Base-by-base conservation (phyloP, 176 grass and related monocot genomes). In the Paspalum notatum region DNA sequence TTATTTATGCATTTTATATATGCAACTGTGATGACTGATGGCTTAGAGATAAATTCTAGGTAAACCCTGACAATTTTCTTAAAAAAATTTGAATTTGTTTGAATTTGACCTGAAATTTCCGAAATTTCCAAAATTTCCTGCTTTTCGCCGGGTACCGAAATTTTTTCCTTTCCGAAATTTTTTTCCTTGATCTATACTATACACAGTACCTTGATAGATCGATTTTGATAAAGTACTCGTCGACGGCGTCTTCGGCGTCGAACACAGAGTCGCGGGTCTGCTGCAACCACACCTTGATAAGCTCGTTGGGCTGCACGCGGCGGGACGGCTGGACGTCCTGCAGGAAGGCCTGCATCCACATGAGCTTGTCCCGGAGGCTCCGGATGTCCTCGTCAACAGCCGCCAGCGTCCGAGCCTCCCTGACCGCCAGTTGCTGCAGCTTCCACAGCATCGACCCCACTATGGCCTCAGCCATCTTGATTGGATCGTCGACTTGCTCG, bases 301-400 rank as follows among this genome's bases (percentile, higher is more conserved):
- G 49, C 14, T 67, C 56, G 38, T 72, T 59, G 41, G 18, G 7
- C 21, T 16, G 41, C 4, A 61, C 25, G 9, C 64, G 80, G 2
- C 86, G 71, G 46, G 69, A 58, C 38, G 48, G 73, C 17, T 88
- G 80, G 11, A 72, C 86, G 27, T 88, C 73, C 2, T 27, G 40
- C 2, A 88, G 14, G 47, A 88, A 88, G 11, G 86, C 82, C 74
- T 84, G 80, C 27, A 84, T 27, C 86, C 86, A 88, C 66, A 78
- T 71, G 26, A 88, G 86, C 80, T 60, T 66, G 56, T 88, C 86
- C 0, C 61, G 80, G 45, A 88, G 72, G 11, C 18, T 39, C 41
- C 40, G 53, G 53, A 81, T 71, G 64, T 81, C 79, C 6, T 53
- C 32, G 57, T 43, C 63, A 68, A 82, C 80, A 37, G 51, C 66